A percentile compares a stretch with the other conserved stretches of the same genome.
Evolutionary conservation across 768 basidiomycete genomes (phyloP).

Genomic region (Lanmaoa pseudosensibilis): DNA sequence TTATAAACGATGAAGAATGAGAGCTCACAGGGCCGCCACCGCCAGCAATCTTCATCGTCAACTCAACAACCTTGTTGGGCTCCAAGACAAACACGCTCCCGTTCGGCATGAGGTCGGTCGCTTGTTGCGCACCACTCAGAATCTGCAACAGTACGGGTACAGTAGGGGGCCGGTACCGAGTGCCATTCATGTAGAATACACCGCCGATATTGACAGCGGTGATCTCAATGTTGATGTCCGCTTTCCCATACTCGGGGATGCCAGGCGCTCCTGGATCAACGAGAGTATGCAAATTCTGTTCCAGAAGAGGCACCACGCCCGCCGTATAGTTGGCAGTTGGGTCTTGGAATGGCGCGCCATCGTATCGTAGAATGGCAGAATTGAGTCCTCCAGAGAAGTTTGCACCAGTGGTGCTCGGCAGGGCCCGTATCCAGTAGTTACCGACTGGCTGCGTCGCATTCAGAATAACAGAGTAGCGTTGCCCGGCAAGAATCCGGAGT

Average conservation of each 20-base stretch:
- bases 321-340: slow-evolving; percentile 38
- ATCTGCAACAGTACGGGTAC: slow-evolving; percentile 47
- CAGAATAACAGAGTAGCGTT: slow-evolving; percentile 45
- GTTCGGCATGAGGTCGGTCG: slow-evolving; percentile 25
- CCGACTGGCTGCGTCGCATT: slow-evolving; percentile 43
- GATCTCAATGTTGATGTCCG: slow-evolving; percentile 39
- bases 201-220: slow-evolving; percentile 6
- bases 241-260: slow-evolving; percentile 36
- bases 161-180: slow-evolving; percentile 28
- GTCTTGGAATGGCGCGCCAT: slow-evolving; percentile 39
- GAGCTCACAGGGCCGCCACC: slow-evolving; percentile 26
- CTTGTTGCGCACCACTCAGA: slow-evolving; percentile 40
- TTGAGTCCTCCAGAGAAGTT: slow-evolving; percentile 43
- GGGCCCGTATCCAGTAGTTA: slow-evolving; percentile 58
- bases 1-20: neutral
- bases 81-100: slow-evolving; percentile 26
- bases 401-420: slow-evolving; percentile 24
- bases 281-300: slow-evolving; percentile 29
- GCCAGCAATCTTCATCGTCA: slow-evolving; percentile 16
- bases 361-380: slow-evolving; percentile 55
- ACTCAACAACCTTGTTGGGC: slow-evolving; percentile 31
- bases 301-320: slow-evolving; percentile 29
- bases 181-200: slow-evolving; percentile 15
- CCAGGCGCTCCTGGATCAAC: slow-evolving; percentile 39
- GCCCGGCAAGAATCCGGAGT: slow-evolving; percentile 33